Conservation (phyloP, 306 rosid genomes). For the Cucumis sativus region Cucumber_9930_V3 NC_026661.2:4869501-4870000, state of each 20-base stretch:
- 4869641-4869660: not conserved
- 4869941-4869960: conserved; percentile 26
- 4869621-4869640: not conserved
- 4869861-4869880: not conserved
- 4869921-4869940: conserved; percentile 66
- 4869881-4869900: not conserved
- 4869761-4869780: not conserved
- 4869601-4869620: not conserved
- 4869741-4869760: not conserved
- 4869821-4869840: not conserved
- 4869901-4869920: conserved; percentile 30
- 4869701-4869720: not conserved
- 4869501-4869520: not conserved
- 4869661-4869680: not conserved
- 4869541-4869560: not conserved
- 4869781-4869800: not conserved
- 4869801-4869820: not conserved
- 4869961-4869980: not conserved
- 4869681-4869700: not conserved
- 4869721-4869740: too few species aligned
- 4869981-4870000: not conserved
- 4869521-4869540: not conserved
- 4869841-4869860: not conserved
- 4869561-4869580: not conserved
- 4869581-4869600: not conserved